phyloP scores from a whole-genome alignment of 805 yeast genomes.

The Yarrowia osloensis region DNA sequence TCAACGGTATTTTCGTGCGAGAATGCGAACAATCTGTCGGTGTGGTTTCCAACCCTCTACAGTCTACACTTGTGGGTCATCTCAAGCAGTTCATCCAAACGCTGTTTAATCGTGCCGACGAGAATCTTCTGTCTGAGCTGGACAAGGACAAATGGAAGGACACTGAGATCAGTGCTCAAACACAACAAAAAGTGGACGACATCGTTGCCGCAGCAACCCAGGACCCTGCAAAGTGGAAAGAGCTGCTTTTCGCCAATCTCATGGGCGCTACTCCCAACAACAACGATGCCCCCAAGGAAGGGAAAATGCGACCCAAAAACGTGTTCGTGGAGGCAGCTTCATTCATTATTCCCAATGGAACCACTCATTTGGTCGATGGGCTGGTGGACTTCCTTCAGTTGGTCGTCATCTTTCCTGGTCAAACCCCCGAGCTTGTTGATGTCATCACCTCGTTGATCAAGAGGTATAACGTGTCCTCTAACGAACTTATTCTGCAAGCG shows the following conservation, averaged over 20 bases:
- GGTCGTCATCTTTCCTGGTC: constrained; percentile 56
- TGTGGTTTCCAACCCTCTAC: constrained; percentile 58
- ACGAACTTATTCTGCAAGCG: constrained; percentile 67
- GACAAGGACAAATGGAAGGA: constrained; percentile 84
- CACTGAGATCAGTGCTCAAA: constrained; percentile 51
- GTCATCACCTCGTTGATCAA: constrained; percentile 50
- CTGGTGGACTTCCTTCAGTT: constrained; percentile 59
- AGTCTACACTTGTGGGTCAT: constrained; percentile 68
- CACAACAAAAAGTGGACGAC: constrained; percentile 55
- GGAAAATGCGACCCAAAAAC: constrained; percentile 36
- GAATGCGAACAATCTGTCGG: constrained; percentile 87
- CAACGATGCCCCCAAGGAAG: constrained; percentile 42
- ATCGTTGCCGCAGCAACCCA: constrained; percentile 52
- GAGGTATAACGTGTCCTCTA: constrained; percentile 55
- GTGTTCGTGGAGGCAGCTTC: constrained; percentile 55
- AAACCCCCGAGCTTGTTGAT: constrained; percentile 37
- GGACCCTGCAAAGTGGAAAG: constrained; percentile 55
- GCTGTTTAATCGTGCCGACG: constrained; percentile 55
- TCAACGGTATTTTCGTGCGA: constrained; percentile 67
- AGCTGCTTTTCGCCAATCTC: constrained; percentile 36
- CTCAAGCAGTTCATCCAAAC: constrained; percentile 58
- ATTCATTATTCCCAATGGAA: constrained; percentile 59
- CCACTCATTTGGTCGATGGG: constrained; percentile 45
- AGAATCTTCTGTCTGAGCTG: constrained; percentile 50
- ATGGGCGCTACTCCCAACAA: constrained; percentile 27